Base-by-base conservation (phyloP, 2,329 filamentous ascomycete genomes). In the Emericellopsis cladophorae region DNA sequence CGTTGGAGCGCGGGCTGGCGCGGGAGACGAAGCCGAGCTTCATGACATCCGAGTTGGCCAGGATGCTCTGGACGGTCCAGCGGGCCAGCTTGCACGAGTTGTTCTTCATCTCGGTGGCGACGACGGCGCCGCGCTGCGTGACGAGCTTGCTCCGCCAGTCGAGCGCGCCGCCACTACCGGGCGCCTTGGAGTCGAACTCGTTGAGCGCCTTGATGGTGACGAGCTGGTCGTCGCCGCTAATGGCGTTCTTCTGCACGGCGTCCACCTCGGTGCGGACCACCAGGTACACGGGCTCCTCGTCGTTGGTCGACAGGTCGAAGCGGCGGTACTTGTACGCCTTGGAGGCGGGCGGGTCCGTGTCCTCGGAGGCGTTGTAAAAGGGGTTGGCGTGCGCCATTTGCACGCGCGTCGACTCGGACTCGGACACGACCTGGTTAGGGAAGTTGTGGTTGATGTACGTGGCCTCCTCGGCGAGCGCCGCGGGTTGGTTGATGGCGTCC, bases 391-490 rank as follows among this genome's bases (percentile, higher is more conserved):
- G 74, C 44, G 78, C 57, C 80, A 96, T 92, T 52, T 84, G 76
- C 49, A 88, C 72, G 72, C 92, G 93, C 59, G 78, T 69, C 47
- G 68, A 73, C 48, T 87, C 77, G 51, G 74, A 83, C 70, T 98
- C 92, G 53, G 78, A 65, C 50, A 98, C 89, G 40, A 93, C 87
- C 71, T 98, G 92, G 64, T 94, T 86, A 52, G 87, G 84, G 64
- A 98, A 98, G 72, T 96, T 94, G 76, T 96, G 92, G 78, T 98
- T 98, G 76, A 98, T 98, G 71, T 95, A 93, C 40, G 92, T 98
- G 42, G 92, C 92, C 68, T 98, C 92, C 63, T 95, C 83, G 56
- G 93, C 90, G 43, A 98, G 79, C 41, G 89, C 87, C 42, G 72
- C 68, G n/a, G 92, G 92, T 57, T 88, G 88, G 76, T 98, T 98